Percentiles rank a stretch among this genome's conserved stretches.
Evolutionary conservation across 768 basidiomycete species (phyloP).

Genomic region (Zangia roseola): DNA sequence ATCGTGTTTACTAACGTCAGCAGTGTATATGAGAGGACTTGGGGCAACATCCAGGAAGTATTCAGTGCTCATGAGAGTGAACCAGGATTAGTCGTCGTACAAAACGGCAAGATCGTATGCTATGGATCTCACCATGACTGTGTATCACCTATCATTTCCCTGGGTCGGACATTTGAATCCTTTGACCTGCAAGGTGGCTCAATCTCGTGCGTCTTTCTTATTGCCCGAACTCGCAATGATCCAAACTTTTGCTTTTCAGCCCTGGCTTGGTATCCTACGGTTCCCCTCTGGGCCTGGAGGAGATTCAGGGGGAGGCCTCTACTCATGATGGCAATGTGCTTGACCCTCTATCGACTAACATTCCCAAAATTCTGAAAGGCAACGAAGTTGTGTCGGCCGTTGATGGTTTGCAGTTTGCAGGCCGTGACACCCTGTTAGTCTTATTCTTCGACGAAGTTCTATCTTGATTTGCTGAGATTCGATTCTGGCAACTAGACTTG

Average conservation of each 20-base stretch:
- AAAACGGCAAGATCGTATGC: constrained; percentile 55
- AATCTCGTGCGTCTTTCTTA: constrained; percentile 41
- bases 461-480: constrained; percentile 2
- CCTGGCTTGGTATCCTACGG: constrained; percentile 45
- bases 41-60: constrained; percentile 21
- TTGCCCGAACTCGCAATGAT: neutral
- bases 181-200: constrained; percentile 69
- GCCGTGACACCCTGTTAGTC: constrained; percentile 54
- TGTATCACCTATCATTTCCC: constrained; percentile 10
- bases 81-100: constrained; percentile 48
- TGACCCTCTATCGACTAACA: constrained; percentile 36
- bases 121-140: constrained; percentile 36
- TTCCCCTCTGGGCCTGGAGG: constrained; percentile 50
- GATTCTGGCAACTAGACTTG: constrained; percentile 46
- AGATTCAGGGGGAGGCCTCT: constrained; percentile 51
- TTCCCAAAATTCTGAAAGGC: constrained; percentile 37
- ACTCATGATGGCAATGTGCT: constrained; percentile 59
- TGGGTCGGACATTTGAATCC: constrained; percentile 30
- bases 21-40: constrained; percentile 43
- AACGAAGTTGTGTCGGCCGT: constrained; percentile 54
- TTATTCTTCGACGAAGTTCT: constrained; percentile 1
- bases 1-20: constrained; percentile 68
- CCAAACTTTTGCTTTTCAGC: constrained; percentile 28
- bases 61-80: constrained; percentile 12
- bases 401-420: constrained; percentile 71